Percentiles rank a stretch among this genome's conserved stretches.
These are phyloP conservation scores for Irpex rosettiformis DNA, from an alignment of 1,284 basidiomycete species.

Conservation along the genomic window DNA sequence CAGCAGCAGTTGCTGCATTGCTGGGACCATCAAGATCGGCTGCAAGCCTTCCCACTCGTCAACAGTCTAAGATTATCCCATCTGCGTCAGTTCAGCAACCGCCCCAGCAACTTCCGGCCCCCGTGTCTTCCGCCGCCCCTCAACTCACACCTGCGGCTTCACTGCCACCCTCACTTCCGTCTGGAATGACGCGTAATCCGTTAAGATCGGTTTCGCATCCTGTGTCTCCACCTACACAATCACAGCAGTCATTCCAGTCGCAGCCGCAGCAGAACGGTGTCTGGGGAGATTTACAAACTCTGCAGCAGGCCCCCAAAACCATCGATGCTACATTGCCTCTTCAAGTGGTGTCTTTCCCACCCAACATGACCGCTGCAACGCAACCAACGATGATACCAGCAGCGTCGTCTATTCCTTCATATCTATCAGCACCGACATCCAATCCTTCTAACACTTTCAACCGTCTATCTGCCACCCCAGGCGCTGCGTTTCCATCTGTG, in stretches of 20 bases:
- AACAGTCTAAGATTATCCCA: not conserved
- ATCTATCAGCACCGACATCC: slow-evolving; percentile 15
- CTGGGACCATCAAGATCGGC: slow-evolving; percentile 15
- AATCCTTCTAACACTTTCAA: slow-evolving; percentile 25
- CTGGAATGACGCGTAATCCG: not conserved
- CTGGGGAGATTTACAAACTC: not conserved
- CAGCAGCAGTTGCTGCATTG: slow-evolving; percentile 12
- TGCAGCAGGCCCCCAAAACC: slow-evolving; percentile 6
- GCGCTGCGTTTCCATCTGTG: slow-evolving; percentile 25
- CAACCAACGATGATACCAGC: slow-evolving; percentile 18
- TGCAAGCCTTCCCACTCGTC: not conserved
- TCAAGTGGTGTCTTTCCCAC: slow-evolving; percentile 4
- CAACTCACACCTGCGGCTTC: not conserved
- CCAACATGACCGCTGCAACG: slow-evolving; percentile 1
- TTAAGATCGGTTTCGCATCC: not conserved
- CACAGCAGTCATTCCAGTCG: not conserved
- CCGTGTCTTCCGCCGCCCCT: too few relatives aligned
- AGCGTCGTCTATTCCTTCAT: slow-evolving; percentile 15
- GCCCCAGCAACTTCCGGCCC: not conserved
- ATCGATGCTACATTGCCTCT: slow-evolving; percentile 14
- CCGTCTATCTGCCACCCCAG: slow-evolving; percentile 22
- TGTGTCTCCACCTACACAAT: not conserved
- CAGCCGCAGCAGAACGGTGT: not conserved
- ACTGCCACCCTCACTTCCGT: not conserved
- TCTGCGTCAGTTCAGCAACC: not conserved